A percentile compares a stretch with the other conserved stretches of the same genome.
Evolutionary conservation across 202 grass and related monocot genomes (phyloP).

Genomic region (Schoenoplectus triqueter): DNA sequence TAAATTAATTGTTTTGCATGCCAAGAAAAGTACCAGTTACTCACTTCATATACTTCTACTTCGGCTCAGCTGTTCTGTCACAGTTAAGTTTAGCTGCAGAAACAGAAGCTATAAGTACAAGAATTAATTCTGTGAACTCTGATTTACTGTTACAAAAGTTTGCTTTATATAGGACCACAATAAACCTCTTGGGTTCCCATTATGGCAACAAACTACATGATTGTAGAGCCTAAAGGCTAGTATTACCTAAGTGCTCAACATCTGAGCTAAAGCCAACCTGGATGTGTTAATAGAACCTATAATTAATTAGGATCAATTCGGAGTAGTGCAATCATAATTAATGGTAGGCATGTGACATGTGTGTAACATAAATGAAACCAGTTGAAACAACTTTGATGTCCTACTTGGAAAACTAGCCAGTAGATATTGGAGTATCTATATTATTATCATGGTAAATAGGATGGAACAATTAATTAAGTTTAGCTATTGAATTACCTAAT

Average conservation of each 20-base stretch:
- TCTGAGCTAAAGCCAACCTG: conserved; percentile 29
- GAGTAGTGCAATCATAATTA: neutral
- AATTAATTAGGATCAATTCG: conserved; percentile 13
- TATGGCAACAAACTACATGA: conserved; percentile 37
- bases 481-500: too few species aligned
- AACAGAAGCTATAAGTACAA: conserved; percentile 13
- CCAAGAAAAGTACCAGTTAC: too few species aligned
- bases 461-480: too few species aligned
- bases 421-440: neutral
- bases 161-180: conserved; percentile 34
- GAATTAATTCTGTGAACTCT: conserved; percentile 15
- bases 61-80: neutral
- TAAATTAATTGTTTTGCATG: neutral
- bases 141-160: conserved; percentile 1
- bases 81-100: neutral
- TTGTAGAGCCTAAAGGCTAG: conserved; percentile 34
- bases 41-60: too few species aligned
- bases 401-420: neutral
- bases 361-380: neutral
- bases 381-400: neutral
- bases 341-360: conserved; percentile 24
- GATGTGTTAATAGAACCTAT: conserved; percentile 25
- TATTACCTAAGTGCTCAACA: conserved; percentile 27
- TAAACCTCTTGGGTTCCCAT: neutral
- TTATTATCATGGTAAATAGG: too few species aligned